A percentile compares a stretch with the other conserved stretches of the same genome.
Evolutionary conservation across 306 rosid species (phyloP).

Genomic region (Dalbergia cultrata): DNA sequence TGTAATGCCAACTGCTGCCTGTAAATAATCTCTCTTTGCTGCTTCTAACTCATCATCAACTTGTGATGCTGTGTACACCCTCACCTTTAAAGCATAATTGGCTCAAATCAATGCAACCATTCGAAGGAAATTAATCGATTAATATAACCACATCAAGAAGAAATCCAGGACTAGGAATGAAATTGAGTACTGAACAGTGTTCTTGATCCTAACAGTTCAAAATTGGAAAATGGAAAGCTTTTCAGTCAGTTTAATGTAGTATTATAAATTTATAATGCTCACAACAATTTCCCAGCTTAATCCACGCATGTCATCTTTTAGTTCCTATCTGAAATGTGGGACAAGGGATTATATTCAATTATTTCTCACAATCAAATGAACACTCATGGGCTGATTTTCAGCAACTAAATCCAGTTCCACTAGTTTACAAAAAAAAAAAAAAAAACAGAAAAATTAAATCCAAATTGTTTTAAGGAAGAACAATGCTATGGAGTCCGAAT

Average conservation of each 20-base stretch:
- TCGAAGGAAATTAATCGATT: not conserved
- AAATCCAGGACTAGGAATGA: not conserved
- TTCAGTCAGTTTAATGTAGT: not conserved
- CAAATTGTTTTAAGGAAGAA: slow-evolving; percentile 1
- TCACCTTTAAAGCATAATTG: slow-evolving; percentile 65
- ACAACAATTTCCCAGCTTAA: too few species aligned
- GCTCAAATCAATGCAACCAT: slow-evolving; percentile 21
- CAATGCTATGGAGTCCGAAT: too few species aligned
- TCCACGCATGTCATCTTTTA: too few species aligned
- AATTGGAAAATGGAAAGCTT: slow-evolving; percentile 2
- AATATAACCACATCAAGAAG: slow-evolving; percentile 19
- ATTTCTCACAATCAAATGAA: not conserved
- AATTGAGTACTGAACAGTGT: too few species aligned
- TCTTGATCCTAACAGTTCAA: not conserved
- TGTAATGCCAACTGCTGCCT: slow-evolving; percentile 85
- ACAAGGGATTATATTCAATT: too few species aligned
- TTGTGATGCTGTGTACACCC: slow-evolving; percentile 78
- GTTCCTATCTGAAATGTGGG: too few species aligned
- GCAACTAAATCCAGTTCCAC: not conserved
- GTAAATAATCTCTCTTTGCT: slow-evolving; percentile 88
- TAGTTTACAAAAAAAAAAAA: not conserved
- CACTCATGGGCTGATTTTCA: not conserved
- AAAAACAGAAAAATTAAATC: not conserved
- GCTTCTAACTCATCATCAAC: slow-evolving; percentile 90
- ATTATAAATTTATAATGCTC: not conserved